Evolutionary conservation across 2,329 filamentous ascomycete species (phyloP), one percentile per base, ranked within the genome.

Genomic region (Biscogniauxia marginata): DNA sequence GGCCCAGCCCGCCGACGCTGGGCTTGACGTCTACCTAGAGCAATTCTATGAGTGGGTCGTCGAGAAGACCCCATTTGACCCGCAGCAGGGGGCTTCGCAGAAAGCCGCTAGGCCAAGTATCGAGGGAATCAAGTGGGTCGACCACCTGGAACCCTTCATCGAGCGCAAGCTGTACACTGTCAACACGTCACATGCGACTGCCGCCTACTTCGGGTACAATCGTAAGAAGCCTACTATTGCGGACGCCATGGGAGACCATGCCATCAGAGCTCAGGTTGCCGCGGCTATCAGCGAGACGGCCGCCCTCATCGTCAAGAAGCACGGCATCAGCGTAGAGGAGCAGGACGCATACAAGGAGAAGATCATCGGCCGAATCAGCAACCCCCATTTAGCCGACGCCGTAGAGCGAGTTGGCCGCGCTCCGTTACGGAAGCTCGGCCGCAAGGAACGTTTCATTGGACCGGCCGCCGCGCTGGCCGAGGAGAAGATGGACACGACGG

Each of bases 31-130:
- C 64, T 93, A 88, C 69, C 92, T 99, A 49, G 95, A 99, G 83
- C 95, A 95, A 78, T 99, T 98, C 82, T 97, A 91, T 79, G 95
- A 99, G 80, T 99, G 95, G 95, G 93, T 95, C 43, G 93, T 99
- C 51, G 95, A 99, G 72, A 79, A 85, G 72, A 88, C 85, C 46
- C 93, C 93, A 2, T 97, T 98, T 75, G 82, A 87, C 62, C 84
- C 87, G 61, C 78, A 83, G 53, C 63, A 68, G 53, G 62, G 57
- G 23, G 58, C 58, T 2, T 62, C 58, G 18, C 11, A 53, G 45
- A 55, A 60, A n/a, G 64, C 63, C 46, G 80, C 82, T 53, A 82
- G 84, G 65, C 93, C 92, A 5, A 76, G 84, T 18, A 93, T 99
- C 69, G 76, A 95, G 64, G 93, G 93, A 58, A 88, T 98, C 72